Conservation (phyloP, 768 basidiomycete genomes). For the Leccinum imitatum region DNA sequence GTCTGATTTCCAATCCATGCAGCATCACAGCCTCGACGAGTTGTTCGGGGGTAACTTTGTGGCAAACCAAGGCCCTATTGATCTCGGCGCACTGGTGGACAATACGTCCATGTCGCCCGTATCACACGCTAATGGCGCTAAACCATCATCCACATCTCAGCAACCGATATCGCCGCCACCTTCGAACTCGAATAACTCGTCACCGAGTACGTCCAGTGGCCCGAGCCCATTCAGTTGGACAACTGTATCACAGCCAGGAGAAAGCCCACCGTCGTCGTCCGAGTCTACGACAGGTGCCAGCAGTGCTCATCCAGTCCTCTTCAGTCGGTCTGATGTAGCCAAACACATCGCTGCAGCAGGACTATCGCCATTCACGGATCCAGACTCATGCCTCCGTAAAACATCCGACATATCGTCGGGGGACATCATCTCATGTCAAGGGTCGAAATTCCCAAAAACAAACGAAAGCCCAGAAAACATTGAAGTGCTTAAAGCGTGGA, state of each 20-base stretch:
- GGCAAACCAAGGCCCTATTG: slow-evolving; percentile 31
- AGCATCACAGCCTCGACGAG: slow-evolving; percentile 40
- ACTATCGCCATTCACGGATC: slow-evolving; percentile 53
- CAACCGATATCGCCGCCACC: slow-evolving; percentile 16
- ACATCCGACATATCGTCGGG: slow-evolving; percentile 44
- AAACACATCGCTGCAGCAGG: slow-evolving; percentile 53
- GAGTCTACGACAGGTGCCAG: slow-evolving; percentile 28
- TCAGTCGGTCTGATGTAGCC: slow-evolving; percentile 51
- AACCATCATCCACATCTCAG: slow-evolving; percentile 15
- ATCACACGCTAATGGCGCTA: slow-evolving; percentile 38
- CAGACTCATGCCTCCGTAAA: slow-evolving; percentile 37
- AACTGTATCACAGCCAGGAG: slow-evolving; percentile 23
- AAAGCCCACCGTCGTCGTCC: slow-evolving; percentile 41
- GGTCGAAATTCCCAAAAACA: slow-evolving; percentile 67
- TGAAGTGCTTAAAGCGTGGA: slow-evolving; percentile 78
- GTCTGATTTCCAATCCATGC: slow-evolving; percentile 26
- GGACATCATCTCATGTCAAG: slow-evolving; percentile 63
- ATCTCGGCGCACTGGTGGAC: slow-evolving; percentile 37
- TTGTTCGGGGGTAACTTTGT: slow-evolving; percentile 44
- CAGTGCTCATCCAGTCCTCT: slow-evolving; percentile 21
- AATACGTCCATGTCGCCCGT: slow-evolving; percentile 42
- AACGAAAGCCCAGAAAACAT: slow-evolving; percentile 70
- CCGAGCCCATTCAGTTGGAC: slow-evolving; percentile 31
- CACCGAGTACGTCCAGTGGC: slow-evolving; percentile 25
- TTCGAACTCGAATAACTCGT: slow-evolving; percentile 25